Evolutionary conservation across 2,329 filamentous ascomycete species (phyloP).

Genomic region (Fusarium subtropicale): DNA sequence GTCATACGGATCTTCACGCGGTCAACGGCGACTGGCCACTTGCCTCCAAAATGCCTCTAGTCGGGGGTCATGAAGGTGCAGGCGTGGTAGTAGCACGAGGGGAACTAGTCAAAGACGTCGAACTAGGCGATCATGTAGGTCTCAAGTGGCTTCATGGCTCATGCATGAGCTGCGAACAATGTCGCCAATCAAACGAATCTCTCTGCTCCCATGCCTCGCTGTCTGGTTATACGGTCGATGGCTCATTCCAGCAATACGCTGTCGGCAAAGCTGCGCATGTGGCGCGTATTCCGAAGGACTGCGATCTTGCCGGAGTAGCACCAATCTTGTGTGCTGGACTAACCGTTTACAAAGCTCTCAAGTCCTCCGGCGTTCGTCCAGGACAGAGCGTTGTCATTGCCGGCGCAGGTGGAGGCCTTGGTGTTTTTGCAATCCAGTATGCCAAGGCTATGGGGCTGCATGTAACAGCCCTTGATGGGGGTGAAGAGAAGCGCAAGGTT

Average conservation of each 20-base stretch:
- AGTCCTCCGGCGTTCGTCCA: slow-evolving; percentile 77
- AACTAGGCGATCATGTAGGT: slow-evolving; percentile 84
- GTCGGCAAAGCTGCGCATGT: slow-evolving; percentile 86
- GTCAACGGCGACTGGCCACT: slow-evolving; percentile 90
- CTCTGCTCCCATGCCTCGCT: slow-evolving; percentile 79
- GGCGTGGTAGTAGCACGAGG: slow-evolving; percentile 83
- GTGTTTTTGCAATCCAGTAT: slow-evolving; percentile 81
- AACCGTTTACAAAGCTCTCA: slow-evolving; percentile 86
- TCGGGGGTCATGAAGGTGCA: slow-evolving; percentile 81
- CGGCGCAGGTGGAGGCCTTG: slow-evolving; percentile 83
- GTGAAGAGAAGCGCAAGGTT: slow-evolving; percentile 80
- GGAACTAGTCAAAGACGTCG: slow-evolving; percentile 77
- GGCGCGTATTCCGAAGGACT: slow-evolving; percentile 79
- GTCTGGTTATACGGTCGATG: slow-evolving; percentile 90
- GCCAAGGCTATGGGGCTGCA: slow-evolving; percentile 87
- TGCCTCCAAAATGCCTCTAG: slow-evolving; percentile 78
- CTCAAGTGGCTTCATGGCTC: slow-evolving; percentile 91
- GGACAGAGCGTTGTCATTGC: slow-evolving; percentile 84
- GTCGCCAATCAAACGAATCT: slow-evolving; percentile 80
- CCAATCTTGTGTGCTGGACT: slow-evolving; percentile 86
- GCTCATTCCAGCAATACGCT: slow-evolving; percentile 89
- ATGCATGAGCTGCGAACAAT: slow-evolving; percentile 84
- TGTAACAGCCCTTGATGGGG: slow-evolving; percentile 83
- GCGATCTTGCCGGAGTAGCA: slow-evolving; percentile 77
- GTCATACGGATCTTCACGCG: slow-evolving; percentile 82